Percentiles rank a stretch among this genome's conserved stretches.
Conservation (phyloP, 257 asterid species). For the Primulina eburnea region DNA sequence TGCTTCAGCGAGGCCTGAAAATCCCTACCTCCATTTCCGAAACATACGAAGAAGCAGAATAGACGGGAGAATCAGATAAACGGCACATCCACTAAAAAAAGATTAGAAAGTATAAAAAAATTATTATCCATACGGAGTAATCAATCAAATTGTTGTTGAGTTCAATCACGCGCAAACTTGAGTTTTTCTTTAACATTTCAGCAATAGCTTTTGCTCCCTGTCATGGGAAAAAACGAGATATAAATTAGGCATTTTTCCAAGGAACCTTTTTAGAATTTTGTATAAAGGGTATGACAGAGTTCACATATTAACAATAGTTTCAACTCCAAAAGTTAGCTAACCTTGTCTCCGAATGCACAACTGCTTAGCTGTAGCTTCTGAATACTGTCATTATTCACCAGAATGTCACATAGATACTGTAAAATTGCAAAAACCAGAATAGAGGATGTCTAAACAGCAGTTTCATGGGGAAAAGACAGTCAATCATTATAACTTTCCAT, state of each 20-base stretch:
- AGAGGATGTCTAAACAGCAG: slow-evolving; percentile 12
- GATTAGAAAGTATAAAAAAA: slow-evolving; percentile 5
- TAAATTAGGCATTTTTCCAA: slow-evolving; percentile 12
- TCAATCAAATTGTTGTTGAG: slow-evolving; percentile 88
- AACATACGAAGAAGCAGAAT: slow-evolving; percentile 35
- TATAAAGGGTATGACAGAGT: slow-evolving; percentile 8
- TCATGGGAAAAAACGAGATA: slow-evolving; percentile 22
- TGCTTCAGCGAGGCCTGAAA: slow-evolving; percentile 95
- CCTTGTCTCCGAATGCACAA: slow-evolving; percentile 89
- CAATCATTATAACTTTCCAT: slow-evolving; percentile 2
- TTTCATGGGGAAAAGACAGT: background rate
- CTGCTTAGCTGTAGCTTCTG: slow-evolving; percentile 89
- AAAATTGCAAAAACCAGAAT: slow-evolving; percentile 13
- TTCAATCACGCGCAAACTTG: slow-evolving; percentile 82
- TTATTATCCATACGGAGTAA: slow-evolving; percentile 72
- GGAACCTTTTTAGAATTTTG: slow-evolving; percentile 12
- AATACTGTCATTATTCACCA: slow-evolving; percentile 71
- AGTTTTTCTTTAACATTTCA: slow-evolving; percentile 92
- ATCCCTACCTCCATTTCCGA: slow-evolving; percentile 97
- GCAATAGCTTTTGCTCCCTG: slow-evolving; percentile 98
- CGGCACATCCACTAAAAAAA: slow-evolving; percentile 9
- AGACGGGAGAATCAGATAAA: slow-evolving; percentile 27
- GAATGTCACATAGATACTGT: slow-evolving; percentile 69
- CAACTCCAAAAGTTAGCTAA: slow-evolving; percentile 34
- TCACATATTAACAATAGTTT: slow-evolving; percentile 12